Percentiles rank a stretch among this genome's conserved stretches.
Evolutionary conservation across 2,329 filamentous ascomycete genomes (phyloP).

Genomic region (Pezicula carpinea): DNA sequence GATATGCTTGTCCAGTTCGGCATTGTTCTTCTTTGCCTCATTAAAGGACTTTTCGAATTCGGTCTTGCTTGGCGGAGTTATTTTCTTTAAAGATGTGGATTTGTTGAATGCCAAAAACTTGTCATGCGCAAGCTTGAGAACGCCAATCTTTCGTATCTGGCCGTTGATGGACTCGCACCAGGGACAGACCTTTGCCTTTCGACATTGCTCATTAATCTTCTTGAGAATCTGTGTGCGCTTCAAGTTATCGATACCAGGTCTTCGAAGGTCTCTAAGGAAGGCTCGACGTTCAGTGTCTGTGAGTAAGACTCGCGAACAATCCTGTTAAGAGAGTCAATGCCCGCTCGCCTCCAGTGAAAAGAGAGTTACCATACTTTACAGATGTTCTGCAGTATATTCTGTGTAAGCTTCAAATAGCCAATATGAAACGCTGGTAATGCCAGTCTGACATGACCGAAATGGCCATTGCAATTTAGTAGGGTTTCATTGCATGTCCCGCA

Average conservation of each 20-base stretch:
- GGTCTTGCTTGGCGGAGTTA: slow-evolving; percentile 74
- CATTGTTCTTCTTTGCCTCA: slow-evolving; percentile 70
- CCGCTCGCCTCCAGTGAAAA: slow-evolving; percentile 3
- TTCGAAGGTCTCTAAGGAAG: slow-evolving; percentile 75
- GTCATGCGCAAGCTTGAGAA: slow-evolving; percentile 93
- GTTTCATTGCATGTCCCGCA: slow-evolving; percentile 82
- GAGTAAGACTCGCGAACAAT: slow-evolving; percentile 80
- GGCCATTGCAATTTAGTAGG: slow-evolving; percentile 82
- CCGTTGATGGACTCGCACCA: slow-evolving; percentile 82
- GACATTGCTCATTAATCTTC: slow-evolving; percentile 82
- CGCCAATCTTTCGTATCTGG: slow-evolving; percentile 83
- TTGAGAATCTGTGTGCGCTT: slow-evolving; percentile 80
- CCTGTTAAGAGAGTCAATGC: slow-evolving; percentile 34
- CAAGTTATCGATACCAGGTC: slow-evolving; percentile 80
- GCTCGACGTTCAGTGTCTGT: slow-evolving; percentile 72
- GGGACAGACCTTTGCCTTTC: slow-evolving; percentile 78
- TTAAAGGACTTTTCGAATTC: slow-evolving; percentile 83
- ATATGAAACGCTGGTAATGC: slow-evolving; percentile 93
- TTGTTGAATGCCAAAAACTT: slow-evolving; percentile 86
- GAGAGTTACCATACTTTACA: slow-evolving; percentile 61
- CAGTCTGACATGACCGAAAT: slow-evolving; percentile 90
- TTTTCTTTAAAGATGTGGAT: slow-evolving; percentile 81
- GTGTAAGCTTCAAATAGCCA: slow-evolving; percentile 90
- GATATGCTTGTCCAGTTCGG: slow-evolving; percentile 84
- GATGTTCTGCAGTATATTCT: slow-evolving; percentile 87